Base-by-base conservation (phyloP, 768 basidiomycete species). In the Pleurotus platypus region DNA sequence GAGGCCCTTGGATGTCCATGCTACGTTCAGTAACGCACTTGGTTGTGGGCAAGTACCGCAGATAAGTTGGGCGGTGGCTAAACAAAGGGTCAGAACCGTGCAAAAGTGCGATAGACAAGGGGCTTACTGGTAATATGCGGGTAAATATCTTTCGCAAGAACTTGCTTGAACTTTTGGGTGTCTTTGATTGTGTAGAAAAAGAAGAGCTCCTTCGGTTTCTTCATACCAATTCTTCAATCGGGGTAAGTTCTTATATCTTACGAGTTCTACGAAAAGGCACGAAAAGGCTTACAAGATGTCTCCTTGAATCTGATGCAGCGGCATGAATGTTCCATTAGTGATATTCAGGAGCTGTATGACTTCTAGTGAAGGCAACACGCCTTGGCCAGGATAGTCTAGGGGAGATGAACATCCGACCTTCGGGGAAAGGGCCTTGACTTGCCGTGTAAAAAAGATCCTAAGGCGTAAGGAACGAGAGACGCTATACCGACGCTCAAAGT, bases 191-290 rank as follows among this genome's bases (percentile, higher is more conserved):
- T 18, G 57, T 63, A 65, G 56, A 67, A 67, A 38, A 58, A 59
- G 51, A 65, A 67, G 16, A 65, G 57, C 45, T 67, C 62, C 18
- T 39, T 58, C 16, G 61, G 61, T 57, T 67, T 66, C 46, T 50
- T 60, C 64, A 67, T 63, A 3, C 64, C 66, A 43, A 64, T 60
- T n/a, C 64, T 63, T 7, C 20, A 38, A 8, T 8, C 30, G 9
- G 56, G 27, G n/a, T 48, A 42, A 12, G 30, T 48, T 5, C 30
- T 24, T n/a, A 46, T 8, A 3, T 30, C 30, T 8, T 8, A 30
- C 9, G 3, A 11, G 1, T 30, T 30, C 30, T n/a, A n/a, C n/a
- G n/a, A n/a, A n/a, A n/a, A n/a, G n/a, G n/a, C 22, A 24, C 9
- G 30, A 30, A 3, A 24, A 12, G 11, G 22, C 60, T 2, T 37